Evolutionary conservation across 1,284 basidiomycete species (phyloP).

Genomic region (Jaminaea rosea): DNA sequence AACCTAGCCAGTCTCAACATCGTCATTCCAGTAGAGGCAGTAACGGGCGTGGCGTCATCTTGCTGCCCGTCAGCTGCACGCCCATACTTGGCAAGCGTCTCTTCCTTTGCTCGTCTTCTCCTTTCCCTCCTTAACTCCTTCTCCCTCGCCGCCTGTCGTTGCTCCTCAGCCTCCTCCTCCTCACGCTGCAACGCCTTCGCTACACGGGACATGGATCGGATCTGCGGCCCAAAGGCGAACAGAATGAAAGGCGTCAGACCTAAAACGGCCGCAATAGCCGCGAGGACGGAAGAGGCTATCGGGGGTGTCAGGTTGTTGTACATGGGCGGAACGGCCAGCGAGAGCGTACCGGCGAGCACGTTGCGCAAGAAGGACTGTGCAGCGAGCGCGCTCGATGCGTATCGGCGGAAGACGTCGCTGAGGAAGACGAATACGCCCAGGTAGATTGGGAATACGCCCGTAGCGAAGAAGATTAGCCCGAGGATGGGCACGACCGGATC

Average conservation of each 20-base stretch:
- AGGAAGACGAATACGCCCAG: conserved; percentile 23
- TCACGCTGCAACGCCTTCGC: conserved; percentile 25
- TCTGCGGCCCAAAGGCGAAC: conserved; percentile 28
- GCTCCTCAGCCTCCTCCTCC: conserved; percentile 16
- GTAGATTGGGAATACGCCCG: conserved; percentile 18
- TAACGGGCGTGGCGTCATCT: too few relatives aligned
- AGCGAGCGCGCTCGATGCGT: conserved; percentile 40
- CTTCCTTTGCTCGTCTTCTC: conserved; percentile 1
- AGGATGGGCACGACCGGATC: conserved; percentile 23
- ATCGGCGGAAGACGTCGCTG: conserved; percentile 32
- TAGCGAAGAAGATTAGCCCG: conserved; percentile 19
- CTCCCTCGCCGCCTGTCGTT: conserved; percentile 7
- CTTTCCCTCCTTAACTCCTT: conserved; percentile 10
- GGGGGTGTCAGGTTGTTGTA: conserved; percentile 30
- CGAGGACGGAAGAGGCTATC: conserved; percentile 38
- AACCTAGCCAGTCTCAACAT: too few relatives aligned
- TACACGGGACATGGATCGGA: conserved; percentile 20
- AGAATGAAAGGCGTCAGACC: conserved; percentile 40
- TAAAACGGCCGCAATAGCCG: conserved; percentile 22
- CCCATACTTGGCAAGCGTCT: too few relatives aligned
- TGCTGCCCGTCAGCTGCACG: too few relatives aligned
- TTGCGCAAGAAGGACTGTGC: conserved; percentile 33
- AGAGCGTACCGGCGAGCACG: conserved; percentile 23
- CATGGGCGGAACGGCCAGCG: conserved; percentile 19
- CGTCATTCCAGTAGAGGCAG: too few relatives aligned